These are phyloP conservation scores for Gentiana dahurica DNA, from an alignment of 257 asterid genomes.

Conservation along the genomic window DNA sequence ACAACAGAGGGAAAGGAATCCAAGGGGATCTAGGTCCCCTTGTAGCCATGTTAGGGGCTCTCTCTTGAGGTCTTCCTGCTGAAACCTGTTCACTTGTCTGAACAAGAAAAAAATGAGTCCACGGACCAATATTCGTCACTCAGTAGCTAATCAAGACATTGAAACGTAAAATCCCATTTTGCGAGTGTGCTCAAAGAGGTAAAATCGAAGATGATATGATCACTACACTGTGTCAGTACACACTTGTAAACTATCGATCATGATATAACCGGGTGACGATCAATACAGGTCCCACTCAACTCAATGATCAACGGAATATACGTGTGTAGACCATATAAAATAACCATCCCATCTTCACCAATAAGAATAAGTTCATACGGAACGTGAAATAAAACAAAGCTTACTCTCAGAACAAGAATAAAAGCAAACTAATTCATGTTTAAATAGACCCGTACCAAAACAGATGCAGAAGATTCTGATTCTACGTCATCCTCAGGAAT, in stretches of 20 bases:
- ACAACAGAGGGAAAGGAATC: conserved; percentile 75
- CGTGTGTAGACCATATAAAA: too few relatives aligned
- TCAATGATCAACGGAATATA: too few relatives aligned
- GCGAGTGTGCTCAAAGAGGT: neutral
- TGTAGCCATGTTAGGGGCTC: conserved; percentile 8
- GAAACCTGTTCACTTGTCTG: conserved; percentile 29
- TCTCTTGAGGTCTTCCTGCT: conserved; percentile 17
- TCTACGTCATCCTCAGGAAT: conserved; percentile 36
- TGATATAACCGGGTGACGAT: too few relatives aligned
- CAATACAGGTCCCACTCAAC: too few relatives aligned
- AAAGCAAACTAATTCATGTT: too few relatives aligned
- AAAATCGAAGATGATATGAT: neutral
- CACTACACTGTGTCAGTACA: too few relatives aligned
- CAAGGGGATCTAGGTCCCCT: conserved; percentile 70
- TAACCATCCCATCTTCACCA: too few relatives aligned
- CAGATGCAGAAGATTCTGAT: conserved; percentile 13
- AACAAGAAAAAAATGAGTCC: conserved; percentile 7
- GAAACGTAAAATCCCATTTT: neutral
- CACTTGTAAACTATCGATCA: too few relatives aligned
- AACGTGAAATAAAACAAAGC: too few relatives aligned
- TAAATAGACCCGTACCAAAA: conserved; percentile 10
- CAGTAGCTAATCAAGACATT: neutral
- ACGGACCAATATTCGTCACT: neutral
- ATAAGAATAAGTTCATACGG: too few relatives aligned
- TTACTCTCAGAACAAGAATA: too few relatives aligned